Percentiles rank a stretch among this genome's conserved stretches.
Evolutionary conservation across 164 flowering plant species (phyloP).

Genomic region (Dillenia suffruticosa): DNA sequence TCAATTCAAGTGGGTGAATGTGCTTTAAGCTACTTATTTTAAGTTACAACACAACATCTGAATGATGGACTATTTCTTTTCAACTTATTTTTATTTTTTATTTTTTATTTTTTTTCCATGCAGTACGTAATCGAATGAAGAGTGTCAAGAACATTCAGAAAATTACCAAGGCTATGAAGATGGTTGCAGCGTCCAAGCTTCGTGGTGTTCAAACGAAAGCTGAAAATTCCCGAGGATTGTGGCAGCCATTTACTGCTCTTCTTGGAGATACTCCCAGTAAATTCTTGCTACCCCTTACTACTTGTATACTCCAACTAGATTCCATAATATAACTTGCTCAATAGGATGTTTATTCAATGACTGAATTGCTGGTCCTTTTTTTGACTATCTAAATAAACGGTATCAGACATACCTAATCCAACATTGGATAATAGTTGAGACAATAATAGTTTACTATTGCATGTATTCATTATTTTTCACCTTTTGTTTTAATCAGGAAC

Average conservation of each 20-base stretch:
- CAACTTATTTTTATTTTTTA: neutral
- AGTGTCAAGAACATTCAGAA: conserved; percentile 95
- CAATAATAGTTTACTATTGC: too few relatives aligned
- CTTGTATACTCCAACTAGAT: too few relatives aligned
- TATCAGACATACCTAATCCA: too few relatives aligned
- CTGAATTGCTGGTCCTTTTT: too few relatives aligned
- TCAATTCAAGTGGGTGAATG: too few relatives aligned
- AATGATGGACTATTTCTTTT: neutral
- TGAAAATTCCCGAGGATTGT: conserved; percentile 96
- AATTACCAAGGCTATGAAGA: conserved; percentile 99
- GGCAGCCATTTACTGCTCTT: conserved; percentile 98
- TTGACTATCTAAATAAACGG: too few relatives aligned
- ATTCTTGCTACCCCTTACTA: conserved; percentile 8
- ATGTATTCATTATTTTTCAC: too few relatives aligned
- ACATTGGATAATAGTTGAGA: too few relatives aligned
- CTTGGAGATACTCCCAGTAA: conserved; percentile 91
- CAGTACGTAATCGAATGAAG: conserved; percentile 97
- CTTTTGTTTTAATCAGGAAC: too few relatives aligned
- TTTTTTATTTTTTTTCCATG: conserved; percentile 9
- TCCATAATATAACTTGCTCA: too few relatives aligned
- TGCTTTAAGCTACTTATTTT: neutral
- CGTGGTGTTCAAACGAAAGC: conserved; percentile 79
- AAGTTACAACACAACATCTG: conserved; percentile 5
- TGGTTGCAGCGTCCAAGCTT: conserved; percentile 99
- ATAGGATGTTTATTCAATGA: too few relatives aligned